Evolutionary conservation across 805 yeast genomes (phyloP).

Genomic region (Jamesozyma hellenica): DNA sequence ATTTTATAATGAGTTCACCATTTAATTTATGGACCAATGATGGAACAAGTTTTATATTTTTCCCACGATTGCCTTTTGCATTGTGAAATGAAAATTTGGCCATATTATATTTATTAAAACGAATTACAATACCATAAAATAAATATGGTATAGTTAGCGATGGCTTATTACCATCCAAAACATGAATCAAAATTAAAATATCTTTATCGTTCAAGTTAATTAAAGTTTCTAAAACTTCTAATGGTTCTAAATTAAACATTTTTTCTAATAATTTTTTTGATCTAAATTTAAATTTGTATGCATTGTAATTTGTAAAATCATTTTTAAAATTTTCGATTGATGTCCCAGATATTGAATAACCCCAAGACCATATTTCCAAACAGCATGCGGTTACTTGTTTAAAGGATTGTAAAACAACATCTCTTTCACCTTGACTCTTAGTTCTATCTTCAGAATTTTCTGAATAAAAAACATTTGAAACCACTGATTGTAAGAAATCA

Average conservation of each 20-base stretch:
- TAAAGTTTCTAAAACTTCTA: conserved; percentile 61
- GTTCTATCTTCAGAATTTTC: conserved; percentile 33
- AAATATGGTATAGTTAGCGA: conserved; percentile 62
- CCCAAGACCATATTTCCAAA: conserved; percentile 63
- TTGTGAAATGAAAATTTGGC: conserved; percentile 15
- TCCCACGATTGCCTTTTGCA: conserved; percentile 2
- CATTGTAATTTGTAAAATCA: conserved; percentile 33
- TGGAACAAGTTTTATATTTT: conserved; percentile 27
- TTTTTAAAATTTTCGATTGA: conserved; percentile 3
- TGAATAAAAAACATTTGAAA: conserved; percentile 28
- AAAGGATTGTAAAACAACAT: conserved; percentile 52
- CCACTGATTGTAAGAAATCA: conserved; percentile 28
- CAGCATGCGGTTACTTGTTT: conserved; percentile 47
- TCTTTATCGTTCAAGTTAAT: conserved; percentile 30
- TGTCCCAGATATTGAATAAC: conserved; percentile 12
- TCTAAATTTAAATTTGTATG: conserved; percentile 56
- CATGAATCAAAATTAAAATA: conserved; percentile 38
- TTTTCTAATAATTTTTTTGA: conserved; percentile 57
- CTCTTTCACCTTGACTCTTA: conserved; percentile 35
- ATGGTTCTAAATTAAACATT: conserved; percentile 56
- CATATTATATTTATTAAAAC: conserved; percentile 17
- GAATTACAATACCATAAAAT: conserved; percentile 32
- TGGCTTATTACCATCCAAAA: conserved; percentile 76
- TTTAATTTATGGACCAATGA: conserved; percentile 39
- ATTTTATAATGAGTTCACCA: conserved; percentile 38